Base-by-base conservation (phyloP, 164 flowering plant species). In the Chloranthus sessilifolius region DNA sequence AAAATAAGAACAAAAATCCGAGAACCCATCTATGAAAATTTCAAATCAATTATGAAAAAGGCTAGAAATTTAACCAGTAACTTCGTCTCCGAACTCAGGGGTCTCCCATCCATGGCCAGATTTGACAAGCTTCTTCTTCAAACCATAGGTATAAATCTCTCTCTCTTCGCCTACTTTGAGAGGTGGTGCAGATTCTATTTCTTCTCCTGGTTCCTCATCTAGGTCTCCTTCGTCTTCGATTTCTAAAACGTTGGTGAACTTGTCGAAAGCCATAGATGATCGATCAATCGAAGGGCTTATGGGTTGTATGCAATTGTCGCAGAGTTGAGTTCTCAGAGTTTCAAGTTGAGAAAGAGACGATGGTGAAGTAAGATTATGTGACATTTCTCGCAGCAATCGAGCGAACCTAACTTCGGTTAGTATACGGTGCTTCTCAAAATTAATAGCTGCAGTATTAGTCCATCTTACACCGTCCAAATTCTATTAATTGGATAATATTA, bases 161-260 rank as follows among this genome's bases (percentile, higher is more conserved):
- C 85, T 68, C 67, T 85, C 95, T 24, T 85, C 82, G 9, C 95
- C 88, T 15, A 78, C 80, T 38, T 70, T 64, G 36, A 78, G 66
- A n/a, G 86, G 88, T 0, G 94, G 88, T 2, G 82, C 84, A 0
- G 86, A 82, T 50, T 85, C 94, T 51, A 76, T 70, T 41, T 65
- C 84, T 56, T 82, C 94, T 8, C 84, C 88, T 0, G 82, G 74
- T 47, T 82, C 94, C 50, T 78, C 85, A 5, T 74, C 84, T 11
- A 53, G 52, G 1, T 70, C 80, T 33, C 73, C 79, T 4, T 67
- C 77, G 38, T 59, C 70, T 17, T 53, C 67, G 7, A 75, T 65
- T 27, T 65, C 70, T 10, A 70, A 52, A 39, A 52, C 12, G 59
- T 67, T 45, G 35, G 60, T 56, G 7, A 23, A 53, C 53, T 35